Base-by-base conservation (phyloP, 306 rosid genomes). In the Purshia tridentata region DNA sequence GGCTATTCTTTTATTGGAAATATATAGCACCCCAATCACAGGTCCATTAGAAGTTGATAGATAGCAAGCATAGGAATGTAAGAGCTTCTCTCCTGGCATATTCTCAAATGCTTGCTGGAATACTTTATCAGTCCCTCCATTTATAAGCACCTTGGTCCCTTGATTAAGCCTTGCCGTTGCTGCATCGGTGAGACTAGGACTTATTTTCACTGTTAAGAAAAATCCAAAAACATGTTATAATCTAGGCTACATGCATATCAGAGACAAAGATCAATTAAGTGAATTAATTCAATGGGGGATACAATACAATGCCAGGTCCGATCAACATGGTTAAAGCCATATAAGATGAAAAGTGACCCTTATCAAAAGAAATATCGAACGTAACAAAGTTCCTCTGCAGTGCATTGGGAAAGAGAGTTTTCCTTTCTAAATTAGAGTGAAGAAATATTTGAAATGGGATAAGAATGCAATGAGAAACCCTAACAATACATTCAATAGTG, bases 131-230 rank as follows among this genome's bases (percentile, higher is more conserved):
- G 67, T 44, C 12, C 97, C 98, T 69, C 97, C 96, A n/a, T 78
- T 76, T 8, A 86, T 62, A 29, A 90, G 76, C 44, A 81, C 54
- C 80, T 79, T 90, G 44, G 97, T 86, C 59, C 96, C 89, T 47
- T 84, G 89, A 69, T 76, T 77, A 73, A 90, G 72, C 85, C 87
- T 87, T 5, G 88, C 96, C 81, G 86, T 69, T 46, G 92, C 97
- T 50, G 98, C 88, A 67, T 90, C 93, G 11, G 88, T 76, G 18
- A 86, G 72, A 67, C 61, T 85, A 18, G 90, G 70, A 74, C 89
- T 71, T 11, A 74, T 54, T 77, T 77, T 90, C 4, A 90, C 98
- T 93, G 84, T 39, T 13, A 6, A 35, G 73, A 16, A 45, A 78
- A 44, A 5, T 12, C 73, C 45, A 2, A 39, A 15, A n/a, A n/a